These are phyloP conservation scores for Cryptococcus depauperatus DNA, from an alignment of 1,284 basidiomycete genomes.

Conservation along the genomic window DNA sequence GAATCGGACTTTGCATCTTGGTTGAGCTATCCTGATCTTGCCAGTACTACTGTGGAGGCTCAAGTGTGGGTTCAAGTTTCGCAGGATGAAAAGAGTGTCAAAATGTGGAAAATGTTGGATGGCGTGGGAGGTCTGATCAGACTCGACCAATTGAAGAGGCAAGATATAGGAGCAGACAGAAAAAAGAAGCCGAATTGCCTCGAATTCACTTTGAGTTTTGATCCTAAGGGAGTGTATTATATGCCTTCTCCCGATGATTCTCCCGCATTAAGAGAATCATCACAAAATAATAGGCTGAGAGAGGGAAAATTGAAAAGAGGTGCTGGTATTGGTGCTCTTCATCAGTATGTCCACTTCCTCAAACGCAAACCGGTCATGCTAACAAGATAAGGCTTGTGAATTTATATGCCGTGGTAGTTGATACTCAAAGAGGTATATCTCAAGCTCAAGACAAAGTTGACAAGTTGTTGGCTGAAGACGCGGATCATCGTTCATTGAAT, in stretches of 20 bases:
- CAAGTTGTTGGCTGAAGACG: conserved; percentile 49
- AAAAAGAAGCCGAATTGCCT: conserved; percentile 20
- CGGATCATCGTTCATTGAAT: conserved; percentile 50
- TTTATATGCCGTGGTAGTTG: conserved; percentile 59
- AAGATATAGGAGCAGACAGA: conserved; percentile 1
- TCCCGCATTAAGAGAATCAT: conserved; percentile 6
- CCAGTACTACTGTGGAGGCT: conserved; percentile 20
- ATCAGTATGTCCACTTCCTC: conserved; percentile 31
- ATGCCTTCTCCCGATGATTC: conserved; percentile 7
- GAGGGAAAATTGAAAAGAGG: conserved; percentile 45
- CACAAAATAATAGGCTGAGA: conserved; percentile 33
- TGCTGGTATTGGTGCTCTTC: conserved; percentile 33
- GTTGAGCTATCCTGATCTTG: conserved; percentile 25
- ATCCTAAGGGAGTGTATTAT: conserved; percentile 24
- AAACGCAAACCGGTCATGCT: not conserved
- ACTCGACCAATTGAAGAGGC: conserved; percentile 15
- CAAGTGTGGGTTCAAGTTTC: conserved; percentile 36
- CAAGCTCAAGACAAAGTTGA: conserved; percentile 55
- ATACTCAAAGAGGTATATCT: conserved; percentile 56
- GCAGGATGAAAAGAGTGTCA: conserved; percentile 4
- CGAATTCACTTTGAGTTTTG: conserved; percentile 24
- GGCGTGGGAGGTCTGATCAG: conserved; percentile 13
- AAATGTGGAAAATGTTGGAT: conserved; percentile 10
- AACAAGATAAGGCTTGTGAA: conserved; percentile 55
- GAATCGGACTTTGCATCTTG: conserved; percentile 41